Conservation (phyloP, 2,329 filamentous ascomycete species). For the Tolypocladium guangdongense region DNA sequence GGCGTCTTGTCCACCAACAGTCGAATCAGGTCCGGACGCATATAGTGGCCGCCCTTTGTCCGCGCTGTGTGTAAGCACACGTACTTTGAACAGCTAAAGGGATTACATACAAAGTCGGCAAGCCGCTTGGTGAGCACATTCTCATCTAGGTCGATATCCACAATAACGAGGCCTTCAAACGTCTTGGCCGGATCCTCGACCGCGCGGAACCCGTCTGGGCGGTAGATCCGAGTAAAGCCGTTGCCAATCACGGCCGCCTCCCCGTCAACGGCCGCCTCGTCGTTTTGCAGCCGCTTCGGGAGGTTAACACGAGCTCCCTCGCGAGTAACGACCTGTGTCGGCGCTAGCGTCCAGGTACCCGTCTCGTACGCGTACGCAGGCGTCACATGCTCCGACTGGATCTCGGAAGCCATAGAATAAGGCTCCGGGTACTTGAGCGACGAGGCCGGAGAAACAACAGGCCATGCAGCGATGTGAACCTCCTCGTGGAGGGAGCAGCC, state of each 20-base stretch:
- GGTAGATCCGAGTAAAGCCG: slow-evolving; percentile 42
- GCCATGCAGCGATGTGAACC: slow-evolving; percentile 45
- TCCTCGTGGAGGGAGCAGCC: slow-evolving; percentile 35
- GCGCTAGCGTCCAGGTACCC: slow-evolving; percentile 41
- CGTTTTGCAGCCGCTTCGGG: slow-evolving; percentile 21
- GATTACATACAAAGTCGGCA: slow-evolving; percentile 32
- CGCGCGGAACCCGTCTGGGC: slow-evolving; percentile 36
- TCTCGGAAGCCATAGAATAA: slow-evolving; percentile 40
- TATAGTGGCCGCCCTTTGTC: slow-evolving; percentile 35
- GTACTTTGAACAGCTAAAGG: not conserved
- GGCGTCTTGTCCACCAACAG: slow-evolving; percentile 36
- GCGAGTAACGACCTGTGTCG: slow-evolving; percentile 40
- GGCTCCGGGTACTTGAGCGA: slow-evolving; percentile 37
- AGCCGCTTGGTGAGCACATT: slow-evolving; percentile 40
- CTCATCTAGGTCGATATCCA: slow-evolving; percentile 36
- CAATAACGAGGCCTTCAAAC: slow-evolving; percentile 44
- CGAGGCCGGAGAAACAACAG: slow-evolving; percentile 36
- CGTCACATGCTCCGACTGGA: slow-evolving; percentile 39
- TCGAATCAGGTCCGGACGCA: slow-evolving; percentile 43
- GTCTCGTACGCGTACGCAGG: slow-evolving; percentile 47
- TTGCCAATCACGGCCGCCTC: slow-evolving; percentile 26
- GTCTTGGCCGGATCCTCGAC: slow-evolving; percentile 36
- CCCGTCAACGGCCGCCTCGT: slow-evolving; percentile 12
- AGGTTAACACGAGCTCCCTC: slow-evolving; percentile 41
- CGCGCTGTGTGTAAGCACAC: not conserved